Base-by-base conservation (phyloP, 23 red algal genomes). In the Gracilaria gracilis region DNA sequence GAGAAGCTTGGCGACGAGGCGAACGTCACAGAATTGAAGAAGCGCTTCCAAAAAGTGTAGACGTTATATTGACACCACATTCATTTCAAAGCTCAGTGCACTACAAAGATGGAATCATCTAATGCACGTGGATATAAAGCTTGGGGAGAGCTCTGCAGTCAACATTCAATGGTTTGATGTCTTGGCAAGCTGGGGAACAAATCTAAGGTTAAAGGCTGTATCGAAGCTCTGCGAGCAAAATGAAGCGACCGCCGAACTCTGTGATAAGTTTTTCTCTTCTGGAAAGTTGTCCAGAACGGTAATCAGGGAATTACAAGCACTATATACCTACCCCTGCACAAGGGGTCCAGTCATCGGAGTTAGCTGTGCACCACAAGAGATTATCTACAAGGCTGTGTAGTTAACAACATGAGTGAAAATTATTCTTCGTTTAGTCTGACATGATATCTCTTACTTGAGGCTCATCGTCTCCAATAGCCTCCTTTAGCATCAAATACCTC, bases 1-100 rank as follows among this genome's bases (percentile, higher is more conserved):
- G 92, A 94, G 65, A 74, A 92, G 23, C 65, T 76, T n/a, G 66
- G 80, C 33, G 75, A 66, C 23, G 89, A 92, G 25, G 80, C 80
- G 12, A 82, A 15, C 40, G 38, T 92, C 40, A 92, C 89, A 40
- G 89, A 92, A 39, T 51, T 83, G 80, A 59, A 66, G 9, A 61
- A 25, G 23, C 77, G 79, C 17, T 55, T 92, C 25, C 34, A 58
- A 20, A 92, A 92, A n/a, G n/a, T 71, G 28, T 92, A 92, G 59
- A 0, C 15, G 2, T 12, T 36, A 28, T 1, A 36, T 69, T 32
- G 15, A 69, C 11, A 36, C 8, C 6, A 69, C 31, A 38, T 31
- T 3, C 23, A 31, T 62, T 29, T 24, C 29, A 4, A 3, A 29
- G 23, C 6, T 19, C 7, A n/a, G 15, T 15, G 19, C 54, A n/a